Evolutionary conservation across 2,329 filamentous ascomycete genomes (phyloP).

Genomic region (Pyricularia grisea): DNA sequence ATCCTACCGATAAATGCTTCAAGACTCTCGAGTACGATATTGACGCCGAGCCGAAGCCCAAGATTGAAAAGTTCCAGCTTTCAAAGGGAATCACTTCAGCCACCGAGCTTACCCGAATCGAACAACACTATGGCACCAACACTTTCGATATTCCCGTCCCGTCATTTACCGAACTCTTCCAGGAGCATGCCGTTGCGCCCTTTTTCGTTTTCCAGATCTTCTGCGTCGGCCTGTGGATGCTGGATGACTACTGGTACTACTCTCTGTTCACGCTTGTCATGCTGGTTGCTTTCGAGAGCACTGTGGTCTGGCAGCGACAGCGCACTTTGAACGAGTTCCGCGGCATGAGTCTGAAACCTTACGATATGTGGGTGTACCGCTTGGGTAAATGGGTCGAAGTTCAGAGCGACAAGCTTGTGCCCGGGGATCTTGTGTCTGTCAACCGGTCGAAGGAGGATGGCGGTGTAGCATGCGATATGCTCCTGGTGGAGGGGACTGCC

Average conservation of each 20-base stretch:
- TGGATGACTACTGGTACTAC: constrained; percentile 99
- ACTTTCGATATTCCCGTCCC: constrained; percentile 97
- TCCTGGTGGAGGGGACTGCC: constrained; percentile 85
- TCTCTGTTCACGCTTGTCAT: constrained; percentile 98
- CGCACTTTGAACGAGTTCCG: constrained; percentile 92
- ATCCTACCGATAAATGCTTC: constrained; percentile 63
- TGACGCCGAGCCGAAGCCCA: constrained; percentile 76
- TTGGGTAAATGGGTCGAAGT: constrained; percentile 81
- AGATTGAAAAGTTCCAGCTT: constrained; percentile 67
- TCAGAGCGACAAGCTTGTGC: constrained; percentile 82
- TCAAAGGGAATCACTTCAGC: constrained; percentile 65
- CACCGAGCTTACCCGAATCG: constrained; percentile 68
- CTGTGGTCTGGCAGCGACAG: constrained; percentile 98
- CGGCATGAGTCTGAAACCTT: constrained; percentile 99
- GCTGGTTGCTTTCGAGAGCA: constrained; percentile 95
- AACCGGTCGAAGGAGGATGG: constrained; percentile 93
- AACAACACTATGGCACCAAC: constrained; percentile 92
- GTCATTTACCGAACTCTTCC: constrained; percentile 90
- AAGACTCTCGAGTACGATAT: constrained; percentile 74
- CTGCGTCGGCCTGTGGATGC: constrained; percentile 95
- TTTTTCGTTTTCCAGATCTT: constrained; percentile 99
- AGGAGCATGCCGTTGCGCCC: constrained; percentile 94
- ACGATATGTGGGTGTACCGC: constrained; percentile 86
- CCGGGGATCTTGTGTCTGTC: constrained; percentile 88
- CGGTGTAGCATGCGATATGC: constrained; percentile 94